phyloP scores from a whole-genome alignment of 306 rosid species.

The Sphenostylis stenocarpa region DNA sequence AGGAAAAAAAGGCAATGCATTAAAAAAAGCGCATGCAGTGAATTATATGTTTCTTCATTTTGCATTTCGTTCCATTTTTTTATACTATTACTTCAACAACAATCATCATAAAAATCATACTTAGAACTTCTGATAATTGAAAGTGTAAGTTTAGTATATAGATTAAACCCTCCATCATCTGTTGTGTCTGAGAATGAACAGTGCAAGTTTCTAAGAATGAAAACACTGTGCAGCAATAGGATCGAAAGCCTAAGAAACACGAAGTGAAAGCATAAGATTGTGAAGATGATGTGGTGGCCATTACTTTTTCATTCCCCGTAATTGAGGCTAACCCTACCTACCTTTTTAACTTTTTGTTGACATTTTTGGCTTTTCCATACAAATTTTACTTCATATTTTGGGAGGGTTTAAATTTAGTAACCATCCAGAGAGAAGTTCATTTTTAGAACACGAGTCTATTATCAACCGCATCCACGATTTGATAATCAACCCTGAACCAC shows the following conservation, averaged over 20 bases:
- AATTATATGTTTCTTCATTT: too few relatives aligned
- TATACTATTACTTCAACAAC: too few relatives aligned
- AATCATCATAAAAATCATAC: too few relatives aligned
- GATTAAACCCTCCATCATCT: too few relatives aligned
- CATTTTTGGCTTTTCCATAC: neutral
- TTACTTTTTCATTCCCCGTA: constrained; percentile 13
- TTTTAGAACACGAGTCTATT: neutral
- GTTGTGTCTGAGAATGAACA: neutral
- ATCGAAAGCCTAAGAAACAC: neutral
- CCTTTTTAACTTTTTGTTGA: neutral
- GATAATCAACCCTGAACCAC: neutral
- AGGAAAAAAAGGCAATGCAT: too few relatives aligned
- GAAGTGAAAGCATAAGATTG: neutral
- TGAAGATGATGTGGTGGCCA: neutral
- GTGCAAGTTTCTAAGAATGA: neutral
- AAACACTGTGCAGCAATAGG: neutral
- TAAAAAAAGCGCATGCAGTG: too few relatives aligned
- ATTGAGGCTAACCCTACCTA: neutral
- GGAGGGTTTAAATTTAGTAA: neutral
- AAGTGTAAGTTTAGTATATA: too few relatives aligned
- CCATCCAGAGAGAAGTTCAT: neutral
- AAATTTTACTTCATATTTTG: neutral
- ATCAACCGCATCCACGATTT: neutral
- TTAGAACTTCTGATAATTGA: too few relatives aligned
- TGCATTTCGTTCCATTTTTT: too few relatives aligned